Percentiles rank a stretch among this genome's conserved stretches.
Conservation (phyloP, 345 rosid species). For the Lepidium africanum region DNA sequence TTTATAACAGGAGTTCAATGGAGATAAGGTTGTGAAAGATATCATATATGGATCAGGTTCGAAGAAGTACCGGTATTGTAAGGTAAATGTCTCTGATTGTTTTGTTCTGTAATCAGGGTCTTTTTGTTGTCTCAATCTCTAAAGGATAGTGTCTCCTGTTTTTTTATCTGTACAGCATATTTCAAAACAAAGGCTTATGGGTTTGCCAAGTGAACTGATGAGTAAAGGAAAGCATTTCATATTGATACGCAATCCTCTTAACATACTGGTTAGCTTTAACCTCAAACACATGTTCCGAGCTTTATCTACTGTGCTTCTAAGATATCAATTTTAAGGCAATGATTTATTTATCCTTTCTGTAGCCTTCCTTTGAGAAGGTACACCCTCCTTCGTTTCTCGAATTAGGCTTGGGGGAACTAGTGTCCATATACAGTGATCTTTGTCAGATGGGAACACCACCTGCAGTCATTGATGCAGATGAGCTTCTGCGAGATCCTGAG, state of each 20-base stretch:
- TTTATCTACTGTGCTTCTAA: neutral
- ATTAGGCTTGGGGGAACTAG: conserved; percentile 63
- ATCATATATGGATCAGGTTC: conserved; percentile 60
- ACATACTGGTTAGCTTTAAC: conserved; percentile 47
- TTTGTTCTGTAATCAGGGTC: neutral
- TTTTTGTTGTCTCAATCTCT: neutral
- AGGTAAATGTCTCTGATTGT: conserved; percentile 36
- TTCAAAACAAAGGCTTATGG: conserved; percentile 50
- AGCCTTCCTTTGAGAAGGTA: conserved; percentile 75
- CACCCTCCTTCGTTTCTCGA: conserved; percentile 65
- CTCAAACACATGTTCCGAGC: neutral
- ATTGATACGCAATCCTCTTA: conserved; percentile 69
- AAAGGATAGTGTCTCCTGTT: neutral
- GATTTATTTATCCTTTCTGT: conserved; percentile 16
- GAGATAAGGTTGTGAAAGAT: conserved; percentile 58
- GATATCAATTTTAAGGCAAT: too few species aligned
- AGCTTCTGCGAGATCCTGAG: conserved; percentile 78
- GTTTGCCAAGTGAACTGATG: conserved; percentile 61
- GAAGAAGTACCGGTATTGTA: conserved; percentile 70
- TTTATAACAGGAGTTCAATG: conserved; percentile 52
- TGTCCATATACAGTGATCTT: conserved; percentile 62
- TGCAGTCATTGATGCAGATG: conserved; percentile 58
- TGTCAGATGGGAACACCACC: conserved; percentile 63
- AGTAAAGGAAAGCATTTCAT: conserved; percentile 78
- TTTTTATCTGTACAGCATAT: conserved; percentile 43